Evolutionary conservation across 2,329 filamentous ascomycete genomes (phyloP).

Genomic region (Aspergillus fructus): DNA sequence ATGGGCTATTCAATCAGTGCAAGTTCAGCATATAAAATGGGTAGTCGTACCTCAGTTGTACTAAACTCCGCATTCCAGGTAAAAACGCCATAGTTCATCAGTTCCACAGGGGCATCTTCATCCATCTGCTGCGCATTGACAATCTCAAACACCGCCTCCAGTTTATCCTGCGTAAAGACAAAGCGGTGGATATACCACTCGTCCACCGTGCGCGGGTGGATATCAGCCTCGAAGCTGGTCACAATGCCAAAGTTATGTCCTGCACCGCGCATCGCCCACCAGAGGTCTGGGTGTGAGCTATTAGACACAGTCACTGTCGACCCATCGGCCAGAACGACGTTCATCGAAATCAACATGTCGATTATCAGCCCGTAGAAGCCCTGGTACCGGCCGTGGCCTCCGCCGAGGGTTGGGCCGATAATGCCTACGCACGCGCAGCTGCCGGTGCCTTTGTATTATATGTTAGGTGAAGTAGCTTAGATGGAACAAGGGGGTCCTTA

Average conservation of each 20-base stretch:
- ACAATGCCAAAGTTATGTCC: slow-evolving; percentile 55
- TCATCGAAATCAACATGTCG: background rate
- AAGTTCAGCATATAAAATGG: no score
- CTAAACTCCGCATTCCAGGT: background rate
- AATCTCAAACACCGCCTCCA: background rate
- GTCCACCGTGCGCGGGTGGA: background rate
- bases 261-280: slow-evolving; percentile 53
- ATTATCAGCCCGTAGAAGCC: background rate
- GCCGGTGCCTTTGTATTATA: background rate
- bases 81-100: background rate
- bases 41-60: background rate
- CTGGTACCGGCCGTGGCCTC: background rate
- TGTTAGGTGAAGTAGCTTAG: no score
- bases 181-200: background rate
- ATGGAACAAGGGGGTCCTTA: no score
- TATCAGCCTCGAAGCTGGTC: background rate
- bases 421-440: background rate
- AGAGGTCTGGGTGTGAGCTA: slow-evolving; percentile 43
- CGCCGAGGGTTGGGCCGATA: background rate
- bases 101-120: background rate
- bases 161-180: background rate
- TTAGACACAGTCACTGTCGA: background rate
- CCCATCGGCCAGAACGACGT: background rate
- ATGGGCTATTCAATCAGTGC: background rate
- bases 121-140: background rate